These are phyloP conservation scores for Umbelopsis sp. DNA, from an alignment of 371 early-diverging fungal species.

Conservation along the genomic window DNA sequence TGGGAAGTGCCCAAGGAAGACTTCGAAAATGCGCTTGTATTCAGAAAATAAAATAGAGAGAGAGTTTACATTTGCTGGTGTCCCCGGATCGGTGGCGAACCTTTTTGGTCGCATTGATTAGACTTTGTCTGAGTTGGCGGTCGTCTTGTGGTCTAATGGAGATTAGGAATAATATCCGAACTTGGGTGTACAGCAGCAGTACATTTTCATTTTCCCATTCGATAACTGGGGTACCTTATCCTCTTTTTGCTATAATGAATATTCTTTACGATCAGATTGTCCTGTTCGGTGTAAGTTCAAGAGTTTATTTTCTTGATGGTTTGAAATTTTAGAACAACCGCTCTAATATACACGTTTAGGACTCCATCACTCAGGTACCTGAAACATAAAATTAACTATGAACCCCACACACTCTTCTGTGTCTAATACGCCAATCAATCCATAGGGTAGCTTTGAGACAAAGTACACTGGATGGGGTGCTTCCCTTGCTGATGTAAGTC, in stretches of 20 bases:
- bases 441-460: constrained; percentile 66
- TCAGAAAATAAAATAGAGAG: constrained; percentile 5
- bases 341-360: constrained; percentile 51
- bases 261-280: constrained; percentile 34
- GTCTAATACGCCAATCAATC: background rate
- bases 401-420: background rate
- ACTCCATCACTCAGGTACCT: constrained; percentile 74
- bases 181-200: too few relatives aligned
- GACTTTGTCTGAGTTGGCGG: too few relatives aligned
- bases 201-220: too few relatives aligned
- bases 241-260: background rate
- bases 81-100: too few relatives aligned
- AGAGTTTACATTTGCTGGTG: too few relatives aligned
- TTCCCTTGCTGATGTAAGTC: constrained; percentile 56
- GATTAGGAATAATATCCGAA: too few relatives aligned
- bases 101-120: too few relatives aligned
- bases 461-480: constrained; percentile 70
- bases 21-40: constrained; percentile 29
- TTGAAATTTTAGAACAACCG: background rate
- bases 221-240: background rate
- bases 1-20: constrained; percentile 26
- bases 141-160: too few relatives aligned
- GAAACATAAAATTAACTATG: too few relatives aligned
- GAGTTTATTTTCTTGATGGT: too few relatives aligned
- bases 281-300: constrained; percentile 30